These are phyloP conservation scores for Vitis riparia DNA, from an alignment of 164 flowering plant species.

Conservation along the genomic window DNA sequence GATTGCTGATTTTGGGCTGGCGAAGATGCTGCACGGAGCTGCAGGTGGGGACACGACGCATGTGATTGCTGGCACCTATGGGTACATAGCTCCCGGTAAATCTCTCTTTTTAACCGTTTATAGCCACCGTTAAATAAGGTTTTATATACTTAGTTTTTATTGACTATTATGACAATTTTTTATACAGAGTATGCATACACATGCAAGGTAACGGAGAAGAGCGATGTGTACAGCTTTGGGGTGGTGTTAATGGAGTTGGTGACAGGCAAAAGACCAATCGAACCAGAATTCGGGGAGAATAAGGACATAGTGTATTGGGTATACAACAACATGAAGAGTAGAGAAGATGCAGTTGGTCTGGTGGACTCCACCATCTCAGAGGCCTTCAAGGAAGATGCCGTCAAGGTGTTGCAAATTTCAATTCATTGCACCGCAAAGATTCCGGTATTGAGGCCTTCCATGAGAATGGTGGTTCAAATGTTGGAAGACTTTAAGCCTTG, in stretches of 20 bases:
- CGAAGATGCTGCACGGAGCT: slow-evolving; percentile 42
- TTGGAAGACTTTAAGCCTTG: slow-evolving; percentile 63
- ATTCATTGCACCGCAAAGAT: slow-evolving; percentile 53
- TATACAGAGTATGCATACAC: slow-evolving; percentile 69
- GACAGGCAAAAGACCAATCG: slow-evolving; percentile 62
- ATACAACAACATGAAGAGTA: slow-evolving; percentile 24
- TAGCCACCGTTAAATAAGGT: too few relatives aligned
- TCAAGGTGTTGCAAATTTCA: slow-evolving; percentile 56
- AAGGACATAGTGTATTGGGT: slow-evolving; percentile 67
- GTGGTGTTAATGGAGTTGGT: slow-evolving; percentile 77
- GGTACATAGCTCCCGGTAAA: slow-evolving; percentile 81
- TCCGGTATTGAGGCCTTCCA: slow-evolving; percentile 67
- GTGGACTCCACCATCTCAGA: slow-evolving; percentile 54
- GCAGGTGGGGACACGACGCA: slow-evolving; percentile 31
- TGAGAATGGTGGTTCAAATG: slow-evolving; percentile 82
- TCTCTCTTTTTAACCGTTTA: neutral
- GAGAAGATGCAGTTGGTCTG: slow-evolving; percentile 25
- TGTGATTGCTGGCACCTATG: slow-evolving; percentile 60
- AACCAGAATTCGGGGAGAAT: slow-evolving; percentile 62
- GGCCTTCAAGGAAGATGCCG: slow-evolving; percentile 45
- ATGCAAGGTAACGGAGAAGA: slow-evolving; percentile 53
- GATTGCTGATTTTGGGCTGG: slow-evolving; percentile 72
- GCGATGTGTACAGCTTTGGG: slow-evolving; percentile 82
- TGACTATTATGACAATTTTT: too few relatives aligned
- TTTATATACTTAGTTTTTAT: too few relatives aligned